These are phyloP conservation scores for Drechslera avenae DNA, from an alignment of 2,329 filamentous ascomycete species.

Conservation along the genomic window DNA sequence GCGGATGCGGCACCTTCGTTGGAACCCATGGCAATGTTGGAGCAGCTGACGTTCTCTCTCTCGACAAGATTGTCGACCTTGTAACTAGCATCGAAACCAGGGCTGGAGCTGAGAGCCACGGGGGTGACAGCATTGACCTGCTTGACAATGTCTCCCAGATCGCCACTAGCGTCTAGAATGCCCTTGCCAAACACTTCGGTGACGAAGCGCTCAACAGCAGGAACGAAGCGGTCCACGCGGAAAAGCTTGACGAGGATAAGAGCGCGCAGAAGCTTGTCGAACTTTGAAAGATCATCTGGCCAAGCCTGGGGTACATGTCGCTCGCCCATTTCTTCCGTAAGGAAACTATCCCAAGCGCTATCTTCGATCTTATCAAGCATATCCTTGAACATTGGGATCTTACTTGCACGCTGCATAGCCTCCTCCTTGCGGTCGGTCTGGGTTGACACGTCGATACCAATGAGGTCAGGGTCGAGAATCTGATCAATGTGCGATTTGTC, in stretches of 20 bases:
- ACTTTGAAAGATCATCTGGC: constrained; percentile 65
- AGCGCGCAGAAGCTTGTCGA: constrained; percentile 80
- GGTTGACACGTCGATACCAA: constrained; percentile 79
- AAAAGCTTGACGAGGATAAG: constrained; percentile 91
- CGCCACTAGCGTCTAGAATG: constrained; percentile 82
- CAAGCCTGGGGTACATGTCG: constrained; percentile 78
- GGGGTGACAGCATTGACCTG: constrained; percentile 84
- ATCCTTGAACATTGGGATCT: constrained; percentile 74
- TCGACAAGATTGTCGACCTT: constrained; percentile 97
- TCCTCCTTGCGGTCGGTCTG: constrained; percentile 67
- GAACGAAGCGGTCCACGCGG: constrained; percentile 93
- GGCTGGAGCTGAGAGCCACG: constrained; percentile 89
- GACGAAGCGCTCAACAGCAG: constrained; percentile 89
- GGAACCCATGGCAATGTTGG: constrained; percentile 98
- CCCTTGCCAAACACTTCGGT: constrained; percentile 80
- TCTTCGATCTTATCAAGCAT: constrained; percentile 66
- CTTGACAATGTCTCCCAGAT: constrained; percentile 81
- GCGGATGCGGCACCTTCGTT: constrained; percentile 91
- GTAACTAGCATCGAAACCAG: constrained; percentile 97
- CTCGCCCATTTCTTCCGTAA: constrained; percentile 84
- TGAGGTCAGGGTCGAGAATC: constrained; percentile 77
- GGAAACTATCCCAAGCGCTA: constrained; percentile 79
- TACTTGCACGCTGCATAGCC: constrained; percentile 69
- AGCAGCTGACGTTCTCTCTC: constrained; percentile 78
- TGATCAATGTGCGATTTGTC: constrained; percentile 86